Evolutionary conservation across 257 asterid species (phyloP), one percentile per base, ranked within the genome.

Genomic region (Scutellaria minor): DNA sequence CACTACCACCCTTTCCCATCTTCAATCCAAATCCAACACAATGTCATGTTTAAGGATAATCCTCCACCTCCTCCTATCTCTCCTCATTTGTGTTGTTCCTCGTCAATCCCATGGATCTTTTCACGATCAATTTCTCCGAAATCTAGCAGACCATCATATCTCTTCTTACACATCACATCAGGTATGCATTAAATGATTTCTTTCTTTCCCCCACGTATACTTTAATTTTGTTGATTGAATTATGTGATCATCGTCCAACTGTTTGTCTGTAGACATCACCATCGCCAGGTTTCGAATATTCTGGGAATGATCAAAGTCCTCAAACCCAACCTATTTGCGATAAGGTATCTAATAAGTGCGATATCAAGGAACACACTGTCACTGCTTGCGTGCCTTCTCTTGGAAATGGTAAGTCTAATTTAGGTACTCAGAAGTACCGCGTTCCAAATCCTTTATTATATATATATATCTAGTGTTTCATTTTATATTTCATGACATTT

Each of bases 341-440:
- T 6, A 6, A n/a, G 67, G 81, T 70, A 42, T 40, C 56, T 47
- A 56, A 66, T 42, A 77, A 83, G 79, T 89, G 96, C 75, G 77
- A 24, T 50, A 56, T 83, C 57, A 78, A 72, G 77, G 80, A 66
- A 68, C 73, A 59, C 75, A 74, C 56, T 44, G 45, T 89, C 66
- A 83, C 83, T 40, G 89, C 90, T n/a, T 87, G 96, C 69, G 69
- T 83, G 18, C 83, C 85, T 50, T 31, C 45, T 64, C 71, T 66
- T 42, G 80, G 77, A 71, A 64, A 73, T 27, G 88, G 90, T 87
- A 70, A 31, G 5, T 31, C 37, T 31, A 31, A 31, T 31, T 31
- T 31, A 31, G 37, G 37, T 27, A 27, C 35, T 27, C 35, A 0
- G 3, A 1, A 27, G 2, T 27, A 27, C 3, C 1, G 3, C 35